Conservation (phyloP, 495 filamentous ascomycete genomes). For the Trichoderma gamsii region DNA sequence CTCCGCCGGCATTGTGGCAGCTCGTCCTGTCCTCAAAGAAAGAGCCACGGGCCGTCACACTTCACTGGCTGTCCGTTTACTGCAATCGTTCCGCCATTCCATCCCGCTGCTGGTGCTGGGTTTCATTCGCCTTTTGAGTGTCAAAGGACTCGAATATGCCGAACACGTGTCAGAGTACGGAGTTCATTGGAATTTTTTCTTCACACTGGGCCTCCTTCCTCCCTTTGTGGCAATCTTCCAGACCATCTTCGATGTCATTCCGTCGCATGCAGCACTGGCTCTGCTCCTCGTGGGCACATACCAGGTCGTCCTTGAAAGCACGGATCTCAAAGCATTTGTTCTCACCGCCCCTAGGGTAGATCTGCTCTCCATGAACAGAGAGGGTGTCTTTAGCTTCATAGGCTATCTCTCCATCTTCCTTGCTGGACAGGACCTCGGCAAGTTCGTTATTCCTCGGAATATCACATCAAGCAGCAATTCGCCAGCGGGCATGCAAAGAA, state of each 20-base stretch:
- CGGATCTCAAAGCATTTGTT: conserved; percentile 73
- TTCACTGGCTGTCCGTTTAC: conserved; percentile 49
- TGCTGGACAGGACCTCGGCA: conserved; percentile 75
- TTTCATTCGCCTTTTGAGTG: conserved; percentile 72
- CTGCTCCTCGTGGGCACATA: conserved; percentile 60
- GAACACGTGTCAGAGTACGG: conserved; percentile 98
- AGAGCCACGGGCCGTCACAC: conserved; percentile 42
- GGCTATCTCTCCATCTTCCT: conserved; percentile 96
- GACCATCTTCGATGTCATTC: conserved; percentile 51
- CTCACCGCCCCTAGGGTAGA: conserved; percentile 73
- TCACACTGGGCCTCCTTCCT: conserved; percentile 83
- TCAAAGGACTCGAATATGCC: conserved; percentile 92
- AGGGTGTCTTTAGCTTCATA: conserved; percentile 86
- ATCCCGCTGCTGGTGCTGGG: conserved; percentile 78
- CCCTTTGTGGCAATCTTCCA: conserved; percentile 88
- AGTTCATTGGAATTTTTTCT: conserved; percentile 99
- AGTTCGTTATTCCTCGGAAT: conserved; percentile 64
- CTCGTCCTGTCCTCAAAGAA: conserved; percentile 75
- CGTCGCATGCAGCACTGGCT: conserved; percentile 67
- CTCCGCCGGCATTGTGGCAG: conserved; percentile 85
- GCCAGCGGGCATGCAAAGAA: conserved; percentile 36
- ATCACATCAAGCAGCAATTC: conserved; percentile 33
- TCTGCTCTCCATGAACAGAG: conserved; percentile 80
- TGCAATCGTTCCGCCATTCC: conserved; percentile 66
- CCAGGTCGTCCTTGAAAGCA: conserved; percentile 69